Evolutionary conservation across 2,329 filamentous ascomycete genomes (phyloP), one percentile per base, ranked within the genome.

Genomic region (Colletotrichum tamarilloi): DNA sequence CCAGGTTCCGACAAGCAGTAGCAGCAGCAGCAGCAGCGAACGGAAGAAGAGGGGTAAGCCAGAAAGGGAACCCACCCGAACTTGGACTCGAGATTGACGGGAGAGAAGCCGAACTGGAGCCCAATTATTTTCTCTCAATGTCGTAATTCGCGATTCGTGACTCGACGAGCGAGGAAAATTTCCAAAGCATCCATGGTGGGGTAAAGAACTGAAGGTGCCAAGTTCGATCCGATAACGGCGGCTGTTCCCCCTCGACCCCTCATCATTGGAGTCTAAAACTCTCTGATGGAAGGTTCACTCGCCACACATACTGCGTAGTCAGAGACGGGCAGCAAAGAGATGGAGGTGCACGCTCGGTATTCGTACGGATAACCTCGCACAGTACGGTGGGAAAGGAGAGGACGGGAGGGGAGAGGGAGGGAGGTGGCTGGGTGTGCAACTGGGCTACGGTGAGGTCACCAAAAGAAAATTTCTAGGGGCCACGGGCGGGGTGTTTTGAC

Each of bases 401-500:
- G 32, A 35, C 9, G 11, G 32, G 32, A 12, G 32, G 11, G 32
- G 32, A 35, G 32, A 35, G 4, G 32, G 46, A 46, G 30, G 38
- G 24, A 38, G 46, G 46, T 30, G 58, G 65, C 62, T 65, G 67
- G 56, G 56, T 64, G 7, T 53, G 49, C 42, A 35, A 12, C 32
- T 35, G 32, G 32, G 16, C 42, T 49, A 4, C 28, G 28, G 67
- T 73, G 71, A 70, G 67, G 71, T 73, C 67, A 71, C 60, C 22
- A 38, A 42, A 42, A 42, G 35, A 63, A 60, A 49, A 42, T 73
- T 69, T 64, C 52, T 24, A 73, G 60, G 67, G 55, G 71, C 62
- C 67, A 73, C 67, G 60, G 53, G 67, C 56, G 71, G 71, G 71
- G 71, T 71, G 67, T 62, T 57, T 62, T 67, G 38, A 74, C 49